Conservation (phyloP, 805 yeast genomes). For the Barnettozyma siamensis region DNA sequence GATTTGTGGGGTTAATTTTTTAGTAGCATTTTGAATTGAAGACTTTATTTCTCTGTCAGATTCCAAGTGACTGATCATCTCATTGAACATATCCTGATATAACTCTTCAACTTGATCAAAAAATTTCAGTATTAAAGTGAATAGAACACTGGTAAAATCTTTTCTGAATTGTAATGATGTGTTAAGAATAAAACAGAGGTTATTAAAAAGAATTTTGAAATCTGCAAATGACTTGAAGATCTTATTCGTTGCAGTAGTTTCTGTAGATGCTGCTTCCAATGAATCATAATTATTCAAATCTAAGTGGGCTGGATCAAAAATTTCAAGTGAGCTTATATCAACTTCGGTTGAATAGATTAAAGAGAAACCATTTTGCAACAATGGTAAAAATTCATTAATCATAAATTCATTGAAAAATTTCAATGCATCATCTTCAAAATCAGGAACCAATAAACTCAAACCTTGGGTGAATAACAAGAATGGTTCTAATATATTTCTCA, state of each 20-base stretch:
- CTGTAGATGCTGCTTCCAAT: constrained; percentile 1
- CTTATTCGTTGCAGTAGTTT: constrained; percentile 20
- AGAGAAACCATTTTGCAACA: constrained; percentile 51
- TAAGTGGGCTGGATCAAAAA: constrained; percentile 21
- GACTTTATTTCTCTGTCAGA: constrained; percentile 18
- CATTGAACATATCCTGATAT: constrained; percentile 20
- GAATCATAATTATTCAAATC: constrained; percentile 24
- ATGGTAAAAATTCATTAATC: constrained; percentile 57
- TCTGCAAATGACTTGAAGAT: constrained; percentile 17
- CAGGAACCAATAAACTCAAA: constrained; percentile 37
- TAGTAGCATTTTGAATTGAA: constrained; percentile 2
- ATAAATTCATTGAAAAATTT: constrained; percentile 59
- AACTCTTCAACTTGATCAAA: constrained; percentile 20
- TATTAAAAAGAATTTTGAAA: constrained; percentile 19
- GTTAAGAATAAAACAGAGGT: constrained; percentile 19
- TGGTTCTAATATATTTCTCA: constrained; percentile 72
- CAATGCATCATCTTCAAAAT: constrained; percentile 27
- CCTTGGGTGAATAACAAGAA: constrained; percentile 65
- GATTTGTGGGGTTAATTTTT: constrained; percentile 5
- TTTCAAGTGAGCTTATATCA: constrained; percentile 33
- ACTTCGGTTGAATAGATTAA: constrained; percentile 45
- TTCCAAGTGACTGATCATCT: constrained; percentile 18
- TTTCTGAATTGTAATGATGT: constrained; percentile 24
- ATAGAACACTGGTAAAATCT: constrained; percentile 20
- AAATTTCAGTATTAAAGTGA: constrained; percentile 20